A percentile compares a stretch with the other conserved stretches of the same genome.
phyloP scores from a whole-genome alignment of 371 early-diverging fungal genomes.

The Mortierella sp. region DNA sequence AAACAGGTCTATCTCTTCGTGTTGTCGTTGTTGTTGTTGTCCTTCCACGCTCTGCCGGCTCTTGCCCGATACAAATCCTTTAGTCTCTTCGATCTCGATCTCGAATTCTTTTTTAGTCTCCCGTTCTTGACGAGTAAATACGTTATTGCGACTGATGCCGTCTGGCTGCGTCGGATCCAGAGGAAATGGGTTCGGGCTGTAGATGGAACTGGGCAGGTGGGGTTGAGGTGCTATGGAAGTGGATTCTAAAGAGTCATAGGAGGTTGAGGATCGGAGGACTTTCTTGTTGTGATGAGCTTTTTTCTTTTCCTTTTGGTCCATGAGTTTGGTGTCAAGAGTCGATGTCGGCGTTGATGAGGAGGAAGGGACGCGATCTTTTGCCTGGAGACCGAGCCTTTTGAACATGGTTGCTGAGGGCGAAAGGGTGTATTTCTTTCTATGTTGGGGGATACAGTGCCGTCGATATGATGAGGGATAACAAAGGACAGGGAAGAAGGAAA shows the following conservation, averaged over 20 bases:
- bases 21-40: neutral
- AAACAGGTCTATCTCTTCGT: neutral
- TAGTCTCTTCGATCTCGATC: conserved; percentile 41
- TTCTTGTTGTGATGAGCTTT: conserved; percentile 34
- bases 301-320: conserved; percentile 17
- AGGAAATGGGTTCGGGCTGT: conserved; percentile 50
- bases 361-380: neutral
- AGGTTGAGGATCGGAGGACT: conserved; percentile 17
- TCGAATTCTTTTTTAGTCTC: conserved; percentile 24
- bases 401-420: neutral
- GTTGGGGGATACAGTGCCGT: no score
- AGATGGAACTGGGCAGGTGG: conserved; percentile 36
- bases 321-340: neutral
- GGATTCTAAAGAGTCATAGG: conserved; percentile 37
- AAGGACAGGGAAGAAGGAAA: neutral
- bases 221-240: conserved; percentile 28
- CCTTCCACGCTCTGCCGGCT: conserved; percentile 32
- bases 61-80: conserved; percentile 42
- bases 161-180: conserved; percentile 45
- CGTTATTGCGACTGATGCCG: conserved; percentile 32
- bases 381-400: conserved; percentile 7
- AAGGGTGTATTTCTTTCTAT: neutral
- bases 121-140: conserved; percentile 10
- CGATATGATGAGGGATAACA: neutral
- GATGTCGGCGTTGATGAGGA: neutral